Evolutionary conservation across 768 basidiomycete species (phyloP).

Genomic region (Podaxis mareebaensis): DNA sequence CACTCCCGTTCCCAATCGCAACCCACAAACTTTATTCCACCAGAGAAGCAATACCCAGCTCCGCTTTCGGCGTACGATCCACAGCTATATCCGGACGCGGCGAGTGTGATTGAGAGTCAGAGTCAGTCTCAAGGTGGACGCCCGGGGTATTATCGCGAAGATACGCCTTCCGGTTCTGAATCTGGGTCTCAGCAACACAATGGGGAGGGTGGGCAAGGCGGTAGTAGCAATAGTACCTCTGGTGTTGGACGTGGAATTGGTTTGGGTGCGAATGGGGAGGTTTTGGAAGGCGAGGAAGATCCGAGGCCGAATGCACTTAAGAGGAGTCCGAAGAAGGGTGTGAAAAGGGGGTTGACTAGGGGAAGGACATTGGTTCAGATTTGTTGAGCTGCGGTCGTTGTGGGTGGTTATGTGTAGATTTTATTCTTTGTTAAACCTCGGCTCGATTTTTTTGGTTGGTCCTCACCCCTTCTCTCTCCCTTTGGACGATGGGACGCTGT

Average conservation of each 20-base stretch:
- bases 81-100: conserved; percentile 36
- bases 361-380: conserved; percentile 34
- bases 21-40: conserved; percentile 15
- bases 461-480: no score
- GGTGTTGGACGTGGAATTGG: neutral
- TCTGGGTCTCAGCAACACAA: neutral
- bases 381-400: conserved; percentile 15
- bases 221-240: no score
- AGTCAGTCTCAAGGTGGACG: conserved; percentile 15
- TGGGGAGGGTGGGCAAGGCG: neutral
- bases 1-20: neutral
- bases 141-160: conserved; percentile 9
- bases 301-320: conserved; percentile 13
- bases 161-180: neutral
- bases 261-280: neutral
- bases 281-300: conserved; percentile 21
- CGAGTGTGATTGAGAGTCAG: conserved; percentile 27
- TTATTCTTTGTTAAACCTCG: no score
- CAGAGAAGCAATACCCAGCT: conserved; percentile 37
- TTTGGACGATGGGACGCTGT: no score
- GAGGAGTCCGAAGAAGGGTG: conserved; percentile 21
- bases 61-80: conserved; percentile 37
- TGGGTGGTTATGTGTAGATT: no score
- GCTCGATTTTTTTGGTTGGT: no score
- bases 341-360: conserved; percentile 29